A percentile compares a stretch with the other conserved stretches of the same genome.
These are phyloP conservation scores for Thelonectria olida DNA, from an alignment of 2,329 filamentous ascomycete genomes.

Conservation along the genomic window DNA sequence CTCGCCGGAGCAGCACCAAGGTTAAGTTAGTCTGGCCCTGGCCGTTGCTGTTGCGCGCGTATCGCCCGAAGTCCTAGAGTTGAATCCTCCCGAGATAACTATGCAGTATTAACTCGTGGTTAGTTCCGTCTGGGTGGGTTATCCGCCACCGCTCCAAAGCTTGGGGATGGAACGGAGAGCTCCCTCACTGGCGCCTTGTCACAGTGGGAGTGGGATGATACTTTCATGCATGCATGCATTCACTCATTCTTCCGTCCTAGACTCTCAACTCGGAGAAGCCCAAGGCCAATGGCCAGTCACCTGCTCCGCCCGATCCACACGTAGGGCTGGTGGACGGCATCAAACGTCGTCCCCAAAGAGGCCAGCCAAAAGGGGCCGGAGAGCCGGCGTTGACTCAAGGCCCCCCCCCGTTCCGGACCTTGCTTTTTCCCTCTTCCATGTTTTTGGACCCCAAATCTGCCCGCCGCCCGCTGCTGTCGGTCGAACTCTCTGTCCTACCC, in stretches of 20 bases:
- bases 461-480: background rate
- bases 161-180: no score
- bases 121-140: no score
- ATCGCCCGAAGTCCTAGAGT: background rate
- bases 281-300: slow-evolving; percentile 31
- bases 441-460: slow-evolving; percentile 3
- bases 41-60: background rate
- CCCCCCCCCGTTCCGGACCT: background rate
- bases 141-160: no score
- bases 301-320: slow-evolving; percentile 35
- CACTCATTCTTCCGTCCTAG: slow-evolving; percentile 20
- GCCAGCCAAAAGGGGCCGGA: background rate
- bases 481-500: background rate
- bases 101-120: no score
- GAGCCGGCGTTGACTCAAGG: slow-evolving; percentile 39
- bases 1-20: background rate
- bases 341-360: slow-evolving; percentile 1
- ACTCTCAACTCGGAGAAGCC: background rate
- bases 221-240: slow-evolving; percentile 21
- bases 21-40: background rate
- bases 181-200: no score
- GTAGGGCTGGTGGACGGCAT: slow-evolving; percentile 40
- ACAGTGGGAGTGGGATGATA: slow-evolving; percentile 14
- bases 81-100: no score
- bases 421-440: background rate